These are phyloP conservation scores for Salvia hispanica DNA, from an alignment of 257 asterid species.

Conservation along the genomic window DNA sequence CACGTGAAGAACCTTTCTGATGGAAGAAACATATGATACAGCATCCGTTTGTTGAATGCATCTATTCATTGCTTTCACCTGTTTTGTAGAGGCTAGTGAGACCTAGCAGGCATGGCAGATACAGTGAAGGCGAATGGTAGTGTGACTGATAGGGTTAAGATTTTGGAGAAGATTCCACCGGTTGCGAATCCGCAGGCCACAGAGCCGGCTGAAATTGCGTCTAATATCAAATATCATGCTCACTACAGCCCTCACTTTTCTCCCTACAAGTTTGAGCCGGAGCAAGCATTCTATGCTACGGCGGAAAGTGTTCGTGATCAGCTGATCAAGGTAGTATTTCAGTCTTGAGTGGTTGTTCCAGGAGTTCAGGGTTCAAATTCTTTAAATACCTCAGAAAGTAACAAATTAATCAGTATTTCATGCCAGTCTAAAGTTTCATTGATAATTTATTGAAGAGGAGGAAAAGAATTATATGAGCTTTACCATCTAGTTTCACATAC, in stretches of 20 bases:
- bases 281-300: slow-evolving; percentile 95
- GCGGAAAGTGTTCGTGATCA: slow-evolving; percentile 96
- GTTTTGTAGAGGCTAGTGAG: slow-evolving; percentile 24
- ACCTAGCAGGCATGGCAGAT: slow-evolving; percentile 48
- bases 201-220: slow-evolving; percentile 71
- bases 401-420: no score
- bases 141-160: slow-evolving; percentile 34
- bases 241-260: slow-evolving; percentile 91
- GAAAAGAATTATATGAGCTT: not conserved
- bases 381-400: no score
- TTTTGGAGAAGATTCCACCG: slow-evolving; percentile 53
- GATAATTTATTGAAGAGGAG: no score
- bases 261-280: slow-evolving; percentile 86
- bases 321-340: slow-evolving; percentile 66
- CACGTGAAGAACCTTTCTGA: slow-evolving; percentile 1
- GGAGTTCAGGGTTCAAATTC: no score
- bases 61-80: not conserved
- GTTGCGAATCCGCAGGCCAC: slow-evolving; percentile 70
- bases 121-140: slow-evolving; percentile 42
- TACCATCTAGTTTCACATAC: not conserved
- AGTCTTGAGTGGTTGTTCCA: not conserved
- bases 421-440: no score
- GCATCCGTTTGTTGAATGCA: not conserved
- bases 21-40: not conserved
- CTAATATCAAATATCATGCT: slow-evolving; percentile 88